These are phyloP conservation scores for Massospora cicadina DNA, from an alignment of 371 early-diverging fungal genomes.

Conservation along the genomic window DNA sequence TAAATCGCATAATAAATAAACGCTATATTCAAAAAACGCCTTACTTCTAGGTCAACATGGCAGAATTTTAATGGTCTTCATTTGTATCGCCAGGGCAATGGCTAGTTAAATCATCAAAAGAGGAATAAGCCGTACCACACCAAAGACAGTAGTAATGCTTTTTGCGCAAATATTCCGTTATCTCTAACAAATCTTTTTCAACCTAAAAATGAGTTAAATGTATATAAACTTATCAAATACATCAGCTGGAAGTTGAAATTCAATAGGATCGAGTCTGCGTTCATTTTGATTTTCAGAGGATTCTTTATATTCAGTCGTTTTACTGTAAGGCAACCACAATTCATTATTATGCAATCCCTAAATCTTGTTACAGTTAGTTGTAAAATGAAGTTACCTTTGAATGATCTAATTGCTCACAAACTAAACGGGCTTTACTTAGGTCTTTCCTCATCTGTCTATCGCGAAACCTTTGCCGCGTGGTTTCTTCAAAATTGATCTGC, in stretches of 20 bases:
- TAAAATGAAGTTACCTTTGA: background rate
- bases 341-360: background rate
- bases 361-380: background rate
- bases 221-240: background rate
- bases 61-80: conserved; percentile 23
- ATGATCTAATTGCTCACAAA: conserved; percentile 4
- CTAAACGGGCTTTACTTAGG: background rate
- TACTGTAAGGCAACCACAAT: background rate
- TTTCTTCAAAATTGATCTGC: background rate
- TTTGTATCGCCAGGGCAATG: conserved; percentile 30
- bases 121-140: conserved; percentile 27
- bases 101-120: conserved; percentile 21
- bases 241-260: background rate
- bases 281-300: background rate
- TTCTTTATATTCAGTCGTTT: background rate
- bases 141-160: conserved; percentile 34
- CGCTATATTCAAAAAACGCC: background rate
- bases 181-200: conserved; percentile 19
- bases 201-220: conserved; percentile 12
- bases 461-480: background rate
- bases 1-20: background rate
- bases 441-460: background rate
- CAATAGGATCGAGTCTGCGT: background rate
- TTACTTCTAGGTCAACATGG: background rate
- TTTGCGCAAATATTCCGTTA: conserved; percentile 23